These are phyloP conservation scores for Penicillium sclerotiorum DNA, from an alignment of 2,329 filamentous ascomycete genomes.

Conservation along the genomic window DNA sequence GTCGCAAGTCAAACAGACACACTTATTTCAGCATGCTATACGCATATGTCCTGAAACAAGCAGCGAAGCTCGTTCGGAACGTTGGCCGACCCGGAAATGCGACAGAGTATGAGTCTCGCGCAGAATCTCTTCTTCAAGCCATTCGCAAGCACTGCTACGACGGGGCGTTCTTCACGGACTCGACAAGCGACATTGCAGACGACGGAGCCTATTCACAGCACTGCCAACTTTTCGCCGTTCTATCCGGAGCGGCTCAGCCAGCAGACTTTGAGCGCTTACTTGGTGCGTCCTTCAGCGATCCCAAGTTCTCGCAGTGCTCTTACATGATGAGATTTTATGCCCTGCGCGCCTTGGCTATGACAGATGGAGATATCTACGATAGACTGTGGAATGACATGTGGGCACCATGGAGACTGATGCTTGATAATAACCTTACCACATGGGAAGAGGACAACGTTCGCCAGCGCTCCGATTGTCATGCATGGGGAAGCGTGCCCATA, in stretches of 20 bases:
- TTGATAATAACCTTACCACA: conserved; percentile 43
- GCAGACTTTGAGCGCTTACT: conserved; percentile 28
- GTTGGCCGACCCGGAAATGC: conserved; percentile 38
- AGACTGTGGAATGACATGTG: conserved; percentile 33
- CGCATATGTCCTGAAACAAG: conserved; percentile 39
- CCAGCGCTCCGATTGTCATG: conserved; percentile 49
- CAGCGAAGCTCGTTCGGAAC: conserved; percentile 34
- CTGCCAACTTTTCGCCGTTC: conserved; percentile 35
- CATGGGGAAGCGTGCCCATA: conserved; percentile 48
- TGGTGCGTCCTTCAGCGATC: conserved; percentile 28
- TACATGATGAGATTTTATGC: conserved; percentile 48
- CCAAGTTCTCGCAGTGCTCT: conserved; percentile 37
- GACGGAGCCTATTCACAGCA: conserved; percentile 31
- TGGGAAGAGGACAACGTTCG: conserved; percentile 49
- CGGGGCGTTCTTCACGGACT: conserved; percentile 35
- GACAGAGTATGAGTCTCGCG: conserved; percentile 29
- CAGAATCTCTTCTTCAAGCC: conserved; percentile 20
- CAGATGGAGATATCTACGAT: conserved; percentile 38
- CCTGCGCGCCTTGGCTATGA: conserved; percentile 40
- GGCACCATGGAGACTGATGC: conserved; percentile 43
- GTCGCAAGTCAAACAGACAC: conserved; percentile 39
- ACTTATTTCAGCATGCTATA: conserved; percentile 48
- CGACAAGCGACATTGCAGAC: conserved; percentile 32
- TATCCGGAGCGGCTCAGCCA: conserved; percentile 23
- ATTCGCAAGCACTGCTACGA: conserved; percentile 34